Base-by-base conservation (phyloP, 2,329 filamentous ascomycete species). In the Lecanicillium sp. region DNA sequence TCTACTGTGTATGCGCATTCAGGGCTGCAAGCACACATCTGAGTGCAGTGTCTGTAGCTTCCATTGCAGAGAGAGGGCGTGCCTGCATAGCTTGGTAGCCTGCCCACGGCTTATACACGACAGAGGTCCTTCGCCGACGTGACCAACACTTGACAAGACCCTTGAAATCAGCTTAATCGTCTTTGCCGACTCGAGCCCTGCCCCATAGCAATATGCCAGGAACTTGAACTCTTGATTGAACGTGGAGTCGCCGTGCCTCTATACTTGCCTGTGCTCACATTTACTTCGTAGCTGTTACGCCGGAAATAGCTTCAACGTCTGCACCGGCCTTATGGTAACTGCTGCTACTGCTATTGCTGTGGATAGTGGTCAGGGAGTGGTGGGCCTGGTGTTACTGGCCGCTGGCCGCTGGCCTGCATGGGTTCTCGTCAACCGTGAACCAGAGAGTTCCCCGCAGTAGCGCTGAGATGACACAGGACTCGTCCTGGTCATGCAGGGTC, bases 1-100 rank as follows among this genome's bases (percentile, higher is more conserved):
- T n/a, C n/a, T n/a, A n/a, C n/a, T n/a, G n/a, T n/a, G n/a, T n/a
- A n/a, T n/a, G n/a, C n/a, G n/a, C n/a, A n/a, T n/a, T n/a, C n/a
- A n/a, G n/a, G n/a, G n/a, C n/a, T n/a, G n/a, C n/a, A 38, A 23
- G 43, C 43, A 45, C 43, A 30, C 33, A 45, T 45, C 24, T 9
- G 29, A 24, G 29, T 37, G 14, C 33, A 29, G 17, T 21, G 12
- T 17, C 6, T 19, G 19, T 29, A 7, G n/a, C 20, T 44, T 17
- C 15, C 4, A 9, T 39, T 35, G 41, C 30, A 21, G 41, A 24
- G 30, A 33, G 41, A 35, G 14, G 17, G 14, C 12, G 17, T 43
- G 40, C 33, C n/a, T n/a, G n/a, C 40, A 43, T 20, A 30, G 12
- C 39, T 9, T 32, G 27, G 26, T n/a, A 27, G 17, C 12, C n/a